These are phyloP conservation scores for Posidonia oceanica DNA, from an alignment of 116 monocot species.

Conservation along the genomic window DNA sequence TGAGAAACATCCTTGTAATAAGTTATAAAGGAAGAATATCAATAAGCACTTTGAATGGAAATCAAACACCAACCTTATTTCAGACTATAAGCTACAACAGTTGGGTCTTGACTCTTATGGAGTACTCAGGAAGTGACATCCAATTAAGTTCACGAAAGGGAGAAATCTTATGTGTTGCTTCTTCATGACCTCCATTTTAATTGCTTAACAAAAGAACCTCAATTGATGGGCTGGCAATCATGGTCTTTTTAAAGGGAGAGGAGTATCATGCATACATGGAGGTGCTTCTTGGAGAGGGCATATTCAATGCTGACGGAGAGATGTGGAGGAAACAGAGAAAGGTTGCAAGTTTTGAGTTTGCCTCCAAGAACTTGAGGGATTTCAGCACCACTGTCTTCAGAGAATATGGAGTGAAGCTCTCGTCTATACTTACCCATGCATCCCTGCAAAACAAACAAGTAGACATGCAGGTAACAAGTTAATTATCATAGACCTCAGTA, in stretches of 20 bases:
- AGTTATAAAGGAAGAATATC: no score
- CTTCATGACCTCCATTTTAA: background rate
- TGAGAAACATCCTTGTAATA: no score
- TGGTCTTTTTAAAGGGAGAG: conserved; percentile 33
- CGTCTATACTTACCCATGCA: conserved; percentile 8
- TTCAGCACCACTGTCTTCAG: conserved; percentile 37
- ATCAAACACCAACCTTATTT: no score
- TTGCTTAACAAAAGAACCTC: no score
- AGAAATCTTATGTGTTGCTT: background rate
- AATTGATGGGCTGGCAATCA: no score
- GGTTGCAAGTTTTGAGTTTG: conserved; percentile 37
- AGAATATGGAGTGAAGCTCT: conserved; percentile 23
- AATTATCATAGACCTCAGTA: no score
- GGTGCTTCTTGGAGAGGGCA: conserved; percentile 40
- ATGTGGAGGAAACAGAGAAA: conserved; percentile 52
- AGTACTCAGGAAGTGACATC: no score
- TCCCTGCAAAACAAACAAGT: conserved; percentile 9
- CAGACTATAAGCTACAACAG: no score
- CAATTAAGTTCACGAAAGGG: no score
- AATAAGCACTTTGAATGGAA: no score
- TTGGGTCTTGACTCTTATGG: no score
- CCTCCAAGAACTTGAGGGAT: conserved; percentile 28
- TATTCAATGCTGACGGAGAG: conserved; percentile 46
- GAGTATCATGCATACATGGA: conserved; percentile 32
- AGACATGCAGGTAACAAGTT: conserved; percentile 28